Base-by-base conservation (phyloP, 768 basidiomycete species). In the Collybiopsis luxurians region DNA sequence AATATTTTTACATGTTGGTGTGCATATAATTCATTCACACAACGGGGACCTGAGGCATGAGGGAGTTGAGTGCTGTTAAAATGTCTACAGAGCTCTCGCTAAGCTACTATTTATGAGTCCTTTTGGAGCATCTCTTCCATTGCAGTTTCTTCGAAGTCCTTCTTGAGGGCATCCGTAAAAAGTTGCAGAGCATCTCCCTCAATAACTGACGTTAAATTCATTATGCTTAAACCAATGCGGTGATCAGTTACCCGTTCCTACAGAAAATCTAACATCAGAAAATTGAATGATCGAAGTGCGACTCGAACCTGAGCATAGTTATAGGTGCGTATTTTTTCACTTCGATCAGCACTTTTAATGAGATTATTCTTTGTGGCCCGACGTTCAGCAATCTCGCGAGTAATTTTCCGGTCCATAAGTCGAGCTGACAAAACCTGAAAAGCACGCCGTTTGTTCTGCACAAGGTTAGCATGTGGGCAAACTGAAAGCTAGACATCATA, bases 241-340 rank as follows among this genome's bases (percentile, higher is more conserved):
- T 98, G 95, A 68, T 97, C 95, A 2, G 95, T 98, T 10, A 98
- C 84, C 10, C 95, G 87, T 60, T 94, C 93, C 88, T 96, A 61
- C 30, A 42, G 15, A 11, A 4, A 28, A 9, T 7, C 13, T 21
- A 26, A 36, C 19, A 21, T 23, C 31, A 23, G 4, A 30, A 27
- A 17, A 17, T 19, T 15, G n/a, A 54, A 9, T 13, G 17, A 31
- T 31, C 31, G 31, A 11, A 42, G 23, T 17, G 6, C 17, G 47
- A n/a, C 5, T 26, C 36, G 10, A 48, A 82, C 92, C 78, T 95
- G 94, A 1, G 92, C 83, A 69, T 87, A 95, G 64, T 97, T 98
- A 71, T 98, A 98, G 3, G 97, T 98, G 59, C 97, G 76, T 56
- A 98, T 90, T 69, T 98, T 98, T 66, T 98, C 95, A 62, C 92